Base-by-base conservation (phyloP, 331 rosid genomes). In the Stylosanthes scabra region DNA sequence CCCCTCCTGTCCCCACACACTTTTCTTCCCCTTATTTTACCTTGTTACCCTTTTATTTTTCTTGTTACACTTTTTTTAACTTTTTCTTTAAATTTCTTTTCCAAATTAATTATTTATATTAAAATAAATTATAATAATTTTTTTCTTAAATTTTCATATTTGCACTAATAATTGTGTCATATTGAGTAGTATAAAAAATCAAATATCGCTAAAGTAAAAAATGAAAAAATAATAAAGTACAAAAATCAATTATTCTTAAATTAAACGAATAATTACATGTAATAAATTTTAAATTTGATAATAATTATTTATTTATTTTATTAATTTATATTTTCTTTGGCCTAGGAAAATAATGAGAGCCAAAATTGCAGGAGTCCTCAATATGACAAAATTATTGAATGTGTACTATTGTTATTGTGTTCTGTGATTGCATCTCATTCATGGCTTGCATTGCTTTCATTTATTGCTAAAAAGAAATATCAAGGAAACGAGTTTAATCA, bases 341-440 rank as follows among this genome's bases (percentile, higher is more conserved):
- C 13, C 9, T 49, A 2, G 16, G 55, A 20, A 15, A 49, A 7
- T 49, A 14, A 49, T n/a, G 11, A 3, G 29, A 75, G 60, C 66
- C 67, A 57, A 45, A 29, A 12, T 40, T 44, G 25, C 55, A 28
- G n/a, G 28, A 12, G 12, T 8, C 9, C 4, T 51, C 51, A 14
- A 27, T n/a, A 76, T 31, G 14, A n/a, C 59, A 63, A 60, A 50
- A 63, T 61, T 39, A 37, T 72, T n/a, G 41, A 39, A 15, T 51
- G 10, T 12, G 54, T 49, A 49, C n/a, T 49, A 25, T 59, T 44
- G 2, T 68, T 10, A 34, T 52, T 9, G 1, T 49, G 58, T 55
- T 20, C 3, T 58, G 25, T 11, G n/a, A n/a, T n/a, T n/a, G n/a
- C n/a, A n/a, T n/a, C n/a, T n/a, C n/a, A n/a, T 37, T 45, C 63